phyloP scores from a whole-genome alignment of 495 filamentous ascomycete genomes.

The Hypoxylon fuscum region DNA sequence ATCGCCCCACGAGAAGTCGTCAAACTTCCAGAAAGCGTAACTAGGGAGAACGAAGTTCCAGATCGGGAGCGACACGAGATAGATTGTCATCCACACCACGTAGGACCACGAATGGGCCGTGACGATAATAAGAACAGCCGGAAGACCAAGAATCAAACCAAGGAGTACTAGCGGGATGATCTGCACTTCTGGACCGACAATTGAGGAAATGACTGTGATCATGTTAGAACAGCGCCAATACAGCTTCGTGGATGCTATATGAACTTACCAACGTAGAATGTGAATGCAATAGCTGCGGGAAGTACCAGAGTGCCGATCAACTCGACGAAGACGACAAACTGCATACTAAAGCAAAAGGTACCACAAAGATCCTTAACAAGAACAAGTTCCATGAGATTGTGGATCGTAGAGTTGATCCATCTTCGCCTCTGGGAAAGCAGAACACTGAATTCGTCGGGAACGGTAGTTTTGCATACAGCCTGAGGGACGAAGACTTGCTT shows the following conservation, averaged over 20 bases:
- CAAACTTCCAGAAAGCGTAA: slow-evolving; percentile 99
- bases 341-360: slow-evolving; percentile 99
- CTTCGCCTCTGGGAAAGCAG: slow-evolving; percentile 91
- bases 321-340: slow-evolving; percentile 97
- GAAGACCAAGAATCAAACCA: slow-evolving; percentile 90
- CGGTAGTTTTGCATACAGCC: slow-evolving; percentile 97
- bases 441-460: slow-evolving; percentile 92
- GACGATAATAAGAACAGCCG: slow-evolving; percentile 90
- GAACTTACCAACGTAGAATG: slow-evolving; percentile 88
- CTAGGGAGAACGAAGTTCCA: slow-evolving; percentile 97
- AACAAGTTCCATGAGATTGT: slow-evolving; percentile 97
- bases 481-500: slow-evolving; percentile 99
- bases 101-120: slow-evolving; percentile 96
- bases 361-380: slow-evolving; percentile 96
- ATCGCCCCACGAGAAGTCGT: slow-evolving; percentile 99
- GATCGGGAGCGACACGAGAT: slow-evolving; percentile 89
- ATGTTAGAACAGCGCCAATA: slow-evolving; percentile 32
- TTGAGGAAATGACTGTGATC: slow-evolving; percentile 79
- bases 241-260: not conserved
- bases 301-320: slow-evolving; percentile 93
- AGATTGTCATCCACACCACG: slow-evolving; percentile 96
- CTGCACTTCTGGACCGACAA: slow-evolving; percentile 77
- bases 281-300: slow-evolving; percentile 95
- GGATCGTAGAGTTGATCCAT: slow-evolving; percentile 99
- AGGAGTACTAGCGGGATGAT: slow-evolving; percentile 92